Percentiles rank a stretch among this genome's conserved stretches.
Conservation (phyloP, 192 early-diverging fungal species). For the Umbelopsis vinacea region DNA sequence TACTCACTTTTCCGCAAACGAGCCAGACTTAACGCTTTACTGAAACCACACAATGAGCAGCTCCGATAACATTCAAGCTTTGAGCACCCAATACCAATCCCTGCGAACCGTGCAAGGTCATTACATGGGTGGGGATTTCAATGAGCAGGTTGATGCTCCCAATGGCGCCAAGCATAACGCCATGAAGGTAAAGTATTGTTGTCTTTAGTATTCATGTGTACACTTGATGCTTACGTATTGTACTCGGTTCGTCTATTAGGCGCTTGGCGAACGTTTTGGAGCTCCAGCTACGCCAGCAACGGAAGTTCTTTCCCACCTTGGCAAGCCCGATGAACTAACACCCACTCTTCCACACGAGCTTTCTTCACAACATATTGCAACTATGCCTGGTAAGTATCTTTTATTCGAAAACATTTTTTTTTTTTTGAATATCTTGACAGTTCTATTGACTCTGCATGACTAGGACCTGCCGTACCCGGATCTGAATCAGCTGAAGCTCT, state of each 20-base stretch:
- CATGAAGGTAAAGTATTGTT: slow-evolving; percentile 34
- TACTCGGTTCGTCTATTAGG: slow-evolving; percentile 26
- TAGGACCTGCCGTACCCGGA: slow-evolving; percentile 11
- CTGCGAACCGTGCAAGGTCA: slow-evolving; percentile 45
- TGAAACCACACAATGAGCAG: slow-evolving; percentile 11
- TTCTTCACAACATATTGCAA: slow-evolving; percentile 15
- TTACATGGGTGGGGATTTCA: slow-evolving; percentile 37
- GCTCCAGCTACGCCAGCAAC: slow-evolving; percentile 47
- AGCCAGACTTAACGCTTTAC: neutral
- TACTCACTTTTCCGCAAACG: slow-evolving; percentile 13
- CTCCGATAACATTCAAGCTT: slow-evolving; percentile 25
- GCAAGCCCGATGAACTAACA: slow-evolving; percentile 54
- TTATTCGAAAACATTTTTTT: neutral
- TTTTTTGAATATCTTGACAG: neutral
- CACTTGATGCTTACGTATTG: neutral
- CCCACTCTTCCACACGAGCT: slow-evolving; percentile 32
- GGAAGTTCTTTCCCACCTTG: slow-evolving; percentile 45
- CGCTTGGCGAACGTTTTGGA: slow-evolving; percentile 51
- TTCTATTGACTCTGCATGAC: neutral
- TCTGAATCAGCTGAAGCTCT: neutral
- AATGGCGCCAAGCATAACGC: slow-evolving; percentile 46
- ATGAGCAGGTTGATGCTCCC: slow-evolving; percentile 41
- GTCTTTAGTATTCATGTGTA: neutral
- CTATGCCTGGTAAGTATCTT: slow-evolving; percentile 39
- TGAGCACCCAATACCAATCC: slow-evolving; percentile 38